These are phyloP conservation scores for Penicillium paneum DNA, from an alignment of 2,329 filamentous ascomycete species.

Conservation along the genomic window DNA sequence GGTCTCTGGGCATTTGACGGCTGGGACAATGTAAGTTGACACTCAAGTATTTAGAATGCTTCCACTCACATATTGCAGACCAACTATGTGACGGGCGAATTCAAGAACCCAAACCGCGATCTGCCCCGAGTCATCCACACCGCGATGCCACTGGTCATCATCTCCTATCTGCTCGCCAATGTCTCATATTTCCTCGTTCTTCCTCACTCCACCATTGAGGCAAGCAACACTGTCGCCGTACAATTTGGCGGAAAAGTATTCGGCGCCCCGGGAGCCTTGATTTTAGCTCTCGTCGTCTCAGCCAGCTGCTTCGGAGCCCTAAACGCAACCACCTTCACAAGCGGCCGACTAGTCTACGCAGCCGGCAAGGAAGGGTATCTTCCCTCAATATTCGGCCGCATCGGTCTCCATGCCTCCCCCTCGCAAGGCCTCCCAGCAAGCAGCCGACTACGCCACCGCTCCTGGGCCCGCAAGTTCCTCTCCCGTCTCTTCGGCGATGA, in stretches of 20 bases:
- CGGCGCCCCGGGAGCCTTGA: constrained; percentile 73
- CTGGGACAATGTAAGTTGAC: constrained; percentile 83
- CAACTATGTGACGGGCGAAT: constrained; percentile 96
- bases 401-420: constrained; percentile 60
- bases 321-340: constrained; percentile 92
- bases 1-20: constrained; percentile 98
- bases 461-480: constrained; percentile 59
- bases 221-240: constrained; percentile 91
- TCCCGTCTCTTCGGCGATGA: constrained; percentile 69
- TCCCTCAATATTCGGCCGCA: constrained; percentile 74
- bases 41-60: neutral
- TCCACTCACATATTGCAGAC: constrained; percentile 51
- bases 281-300: constrained; percentile 84
- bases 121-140: constrained; percentile 94
- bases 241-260: constrained; percentile 90
- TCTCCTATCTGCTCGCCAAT: constrained; percentile 87
- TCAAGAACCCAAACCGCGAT: constrained; percentile 84
- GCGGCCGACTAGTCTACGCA: constrained; percentile 84
- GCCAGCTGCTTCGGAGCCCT: constrained; percentile 92
- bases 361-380: constrained; percentile 95
- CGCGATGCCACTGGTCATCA: constrained; percentile 89
- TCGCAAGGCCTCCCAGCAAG: constrained; percentile 22
- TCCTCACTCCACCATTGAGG: constrained; percentile 73
- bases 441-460: constrained; percentile 43
- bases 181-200: constrained; percentile 92